Evolutionary conservation across 306 rosid genomes (phyloP).

Genomic region (Gastrolobium villosum): DNA sequence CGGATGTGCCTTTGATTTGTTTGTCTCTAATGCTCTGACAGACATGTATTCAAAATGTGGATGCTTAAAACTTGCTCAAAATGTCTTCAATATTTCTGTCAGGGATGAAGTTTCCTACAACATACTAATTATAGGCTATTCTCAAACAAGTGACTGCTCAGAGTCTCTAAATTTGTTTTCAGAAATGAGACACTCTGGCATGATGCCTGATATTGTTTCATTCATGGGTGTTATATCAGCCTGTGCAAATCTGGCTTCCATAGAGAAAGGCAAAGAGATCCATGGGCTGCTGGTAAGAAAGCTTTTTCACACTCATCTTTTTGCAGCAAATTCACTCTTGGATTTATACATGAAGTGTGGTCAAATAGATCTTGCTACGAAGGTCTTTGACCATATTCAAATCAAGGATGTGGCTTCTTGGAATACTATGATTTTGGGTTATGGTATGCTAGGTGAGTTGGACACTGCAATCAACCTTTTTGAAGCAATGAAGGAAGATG

Average conservation of each 20-base stretch:
- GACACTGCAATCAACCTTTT: slow-evolving; percentile 73
- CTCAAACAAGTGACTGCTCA: slow-evolving; percentile 67
- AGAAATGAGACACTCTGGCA: slow-evolving; percentile 71
- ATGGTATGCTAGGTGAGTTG: slow-evolving; percentile 86
- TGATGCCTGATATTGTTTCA: slow-evolving; percentile 74
- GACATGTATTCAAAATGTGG: slow-evolving; percentile 91
- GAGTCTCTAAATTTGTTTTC: slow-evolving; percentile 73
- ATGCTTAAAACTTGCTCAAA: slow-evolving; percentile 65
- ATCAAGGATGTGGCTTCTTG: slow-evolving; percentile 83
- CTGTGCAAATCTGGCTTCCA: slow-evolving; percentile 76
- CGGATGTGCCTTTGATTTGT: slow-evolving; percentile 67
- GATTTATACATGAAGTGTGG: slow-evolving; percentile 92
- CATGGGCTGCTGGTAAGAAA: slow-evolving; percentile 73
- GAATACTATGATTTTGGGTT: slow-evolving; percentile 97
- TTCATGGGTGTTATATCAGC: slow-evolving; percentile 86
- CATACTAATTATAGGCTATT: slow-evolving; percentile 78
- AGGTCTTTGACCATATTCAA: slow-evolving; percentile 70
- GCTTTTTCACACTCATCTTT: slow-evolving; percentile 66
- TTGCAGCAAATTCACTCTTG: slow-evolving; percentile 75
- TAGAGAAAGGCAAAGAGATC: slow-evolving; percentile 85
- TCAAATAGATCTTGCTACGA: slow-evolving; percentile 73
- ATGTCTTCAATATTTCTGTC: slow-evolving; percentile 68
- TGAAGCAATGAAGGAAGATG: slow-evolving; percentile 74
- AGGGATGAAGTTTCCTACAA: slow-evolving; percentile 83
- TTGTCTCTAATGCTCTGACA: slow-evolving; percentile 81